Evolutionary conservation across 805 yeast species (phyloP).

Genomic region (Metschnikowia proteae): DNA sequence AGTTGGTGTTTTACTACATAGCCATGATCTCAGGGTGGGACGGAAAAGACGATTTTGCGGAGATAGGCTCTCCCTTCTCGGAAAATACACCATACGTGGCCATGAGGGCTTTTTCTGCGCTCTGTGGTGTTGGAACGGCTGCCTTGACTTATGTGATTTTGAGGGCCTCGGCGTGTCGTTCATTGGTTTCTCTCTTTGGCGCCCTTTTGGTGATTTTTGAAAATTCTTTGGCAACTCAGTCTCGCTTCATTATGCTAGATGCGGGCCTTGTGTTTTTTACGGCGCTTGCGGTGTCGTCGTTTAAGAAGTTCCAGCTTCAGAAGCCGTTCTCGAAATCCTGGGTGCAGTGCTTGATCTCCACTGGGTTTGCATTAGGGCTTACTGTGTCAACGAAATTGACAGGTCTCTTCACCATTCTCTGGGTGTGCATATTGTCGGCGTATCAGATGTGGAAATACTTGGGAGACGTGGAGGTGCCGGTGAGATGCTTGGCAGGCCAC

Average conservation of each 20-base stretch:
- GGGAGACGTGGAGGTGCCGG: conserved; percentile 60
- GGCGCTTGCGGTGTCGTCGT: conserved; percentile 47
- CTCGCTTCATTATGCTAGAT: conserved; percentile 47
- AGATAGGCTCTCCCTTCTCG: conserved; percentile 41
- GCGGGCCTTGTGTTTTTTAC: conserved; percentile 43
- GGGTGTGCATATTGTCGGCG: conserved; percentile 52
- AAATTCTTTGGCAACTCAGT: conserved; percentile 59
- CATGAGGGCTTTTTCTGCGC: conserved; percentile 55
- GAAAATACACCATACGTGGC: conserved; percentile 44
- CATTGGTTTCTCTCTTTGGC: conserved; percentile 48
- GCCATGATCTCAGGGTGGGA: conserved; percentile 52
- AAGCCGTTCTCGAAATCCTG: conserved; percentile 47
- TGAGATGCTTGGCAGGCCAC: conserved; percentile 37
- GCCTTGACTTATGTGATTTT: conserved; percentile 53
- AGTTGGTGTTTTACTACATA: conserved; percentile 53
- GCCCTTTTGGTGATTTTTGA: conserved; percentile 55
- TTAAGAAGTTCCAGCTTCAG: conserved; percentile 47
- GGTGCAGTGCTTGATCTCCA: conserved; percentile 46
- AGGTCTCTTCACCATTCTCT: conserved; percentile 62
- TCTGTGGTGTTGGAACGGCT: conserved; percentile 51
- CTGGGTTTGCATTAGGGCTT: conserved; percentile 54
- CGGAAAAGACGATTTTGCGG: conserved; percentile 35
- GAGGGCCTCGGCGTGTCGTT: conserved; percentile 52
- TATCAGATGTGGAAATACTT: conserved; percentile 61
- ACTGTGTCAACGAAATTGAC: conserved; percentile 63